Conservation (phyloP, 202 grass and related monocot genomes). For the Saccharum hybrid region DNA sequence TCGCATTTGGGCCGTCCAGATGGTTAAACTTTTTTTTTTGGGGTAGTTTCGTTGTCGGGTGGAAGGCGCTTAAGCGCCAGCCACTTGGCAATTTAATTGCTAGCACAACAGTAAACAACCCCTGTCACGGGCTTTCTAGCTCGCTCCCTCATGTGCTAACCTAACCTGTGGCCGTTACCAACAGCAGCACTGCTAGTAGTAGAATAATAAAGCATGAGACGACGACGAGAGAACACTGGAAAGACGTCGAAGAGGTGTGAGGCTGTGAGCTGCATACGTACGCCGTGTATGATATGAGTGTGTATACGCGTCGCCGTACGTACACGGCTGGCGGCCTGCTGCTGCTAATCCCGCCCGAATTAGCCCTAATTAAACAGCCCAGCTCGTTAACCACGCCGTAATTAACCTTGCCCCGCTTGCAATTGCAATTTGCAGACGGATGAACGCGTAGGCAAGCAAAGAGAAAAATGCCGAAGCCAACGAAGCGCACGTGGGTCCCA, state of each 20-base stretch:
- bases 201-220: background rate
- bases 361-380: constrained; percentile 22
- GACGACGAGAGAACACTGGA: background rate
- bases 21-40: background rate
- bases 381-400: constrained; percentile 24
- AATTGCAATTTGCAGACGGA: background rate
- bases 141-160: background rate
- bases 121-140: background rate
- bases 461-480: background rate
- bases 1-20: background rate
- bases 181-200: background rate
- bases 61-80: background rate
- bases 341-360: constrained; percentile 3
- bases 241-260: background rate
- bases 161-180: constrained; percentile 14
- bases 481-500: constrained; percentile 31
- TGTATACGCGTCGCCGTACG: constrained; percentile 1
- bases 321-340: background rate
- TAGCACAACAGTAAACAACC: background rate
- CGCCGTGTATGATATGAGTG: background rate
- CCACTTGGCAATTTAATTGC: constrained; percentile 24
- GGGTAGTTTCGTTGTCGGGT: no score
- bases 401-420: background rate
- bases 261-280: background rate
- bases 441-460: constrained; percentile 6